Evolutionary conservation across 495 filamentous ascomycete species (phyloP).

Genomic region (Gamarada debralockiae): DNA sequence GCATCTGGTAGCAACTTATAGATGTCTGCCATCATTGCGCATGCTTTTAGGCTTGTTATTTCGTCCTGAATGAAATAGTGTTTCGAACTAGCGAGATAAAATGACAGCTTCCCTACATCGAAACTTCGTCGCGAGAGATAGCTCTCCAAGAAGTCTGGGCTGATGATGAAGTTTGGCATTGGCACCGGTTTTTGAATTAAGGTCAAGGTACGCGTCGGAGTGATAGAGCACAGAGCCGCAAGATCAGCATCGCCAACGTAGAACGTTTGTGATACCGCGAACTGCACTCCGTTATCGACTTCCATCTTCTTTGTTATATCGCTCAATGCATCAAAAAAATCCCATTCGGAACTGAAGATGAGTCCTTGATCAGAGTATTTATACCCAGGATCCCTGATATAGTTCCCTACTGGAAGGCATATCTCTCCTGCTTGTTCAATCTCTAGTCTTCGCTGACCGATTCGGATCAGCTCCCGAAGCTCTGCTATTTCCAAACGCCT

Average conservation of each 20-base stretch:
- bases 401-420: neutral
- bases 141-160: neutral
- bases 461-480: neutral
- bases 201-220: neutral
- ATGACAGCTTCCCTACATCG: neutral
- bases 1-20: conserved; percentile 18
- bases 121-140: neutral
- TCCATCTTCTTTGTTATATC: neutral
- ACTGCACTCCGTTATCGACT: neutral
- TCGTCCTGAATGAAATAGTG: neutral
- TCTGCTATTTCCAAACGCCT: neutral
- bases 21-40: conserved; percentile 14
- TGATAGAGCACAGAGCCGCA: neutral
- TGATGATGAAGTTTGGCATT: no score
- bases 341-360: neutral
- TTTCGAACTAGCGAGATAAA: neutral
- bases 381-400: neutral
- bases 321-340: neutral
- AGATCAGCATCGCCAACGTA: neutral
- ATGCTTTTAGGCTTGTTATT: conserved; percentile 3
- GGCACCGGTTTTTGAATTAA: no score
- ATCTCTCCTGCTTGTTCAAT: neutral
- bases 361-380: neutral
- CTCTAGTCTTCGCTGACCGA: neutral
- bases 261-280: neutral